These are phyloP conservation scores for Dactylorhiza incarnata DNA, from an alignment of 106 monocot species.

Conservation along the genomic window DNA sequence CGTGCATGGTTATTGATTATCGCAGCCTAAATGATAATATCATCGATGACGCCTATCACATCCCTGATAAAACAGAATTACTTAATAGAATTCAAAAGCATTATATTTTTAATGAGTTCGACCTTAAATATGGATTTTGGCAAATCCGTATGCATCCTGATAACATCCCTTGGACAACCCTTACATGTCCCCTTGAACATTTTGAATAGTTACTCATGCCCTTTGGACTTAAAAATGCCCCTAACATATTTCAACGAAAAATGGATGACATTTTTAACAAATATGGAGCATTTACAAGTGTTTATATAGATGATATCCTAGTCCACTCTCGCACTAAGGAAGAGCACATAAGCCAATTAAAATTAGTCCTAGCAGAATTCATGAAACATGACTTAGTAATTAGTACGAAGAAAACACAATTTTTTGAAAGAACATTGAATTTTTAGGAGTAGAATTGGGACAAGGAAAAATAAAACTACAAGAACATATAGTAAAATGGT, in stretches of 20 bases:
- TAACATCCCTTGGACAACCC: background rate
- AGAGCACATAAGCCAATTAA: background rate
- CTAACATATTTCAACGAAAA: background rate
- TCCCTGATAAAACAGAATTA: too few species aligned
- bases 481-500: background rate
- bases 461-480: background rate
- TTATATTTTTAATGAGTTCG: too few species aligned
- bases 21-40: too few species aligned
- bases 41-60: too few species aligned
- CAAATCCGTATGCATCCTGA: too few species aligned
- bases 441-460: background rate
- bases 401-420: background rate
- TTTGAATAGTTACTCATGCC: background rate
- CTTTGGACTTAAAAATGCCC: background rate
- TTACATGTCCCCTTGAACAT: too few species aligned
- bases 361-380: background rate
- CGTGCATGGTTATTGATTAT: too few species aligned
- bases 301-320: background rate
- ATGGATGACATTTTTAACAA: background rate
- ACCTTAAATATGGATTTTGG: too few species aligned
- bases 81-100: too few species aligned
- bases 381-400: background rate
- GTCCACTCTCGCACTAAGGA: background rate
- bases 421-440: background rate
- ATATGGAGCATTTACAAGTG: background rate